Base-by-base conservation (phyloP, 2,329 filamentous ascomycete genomes). In the Penicillium sp. region DNA sequence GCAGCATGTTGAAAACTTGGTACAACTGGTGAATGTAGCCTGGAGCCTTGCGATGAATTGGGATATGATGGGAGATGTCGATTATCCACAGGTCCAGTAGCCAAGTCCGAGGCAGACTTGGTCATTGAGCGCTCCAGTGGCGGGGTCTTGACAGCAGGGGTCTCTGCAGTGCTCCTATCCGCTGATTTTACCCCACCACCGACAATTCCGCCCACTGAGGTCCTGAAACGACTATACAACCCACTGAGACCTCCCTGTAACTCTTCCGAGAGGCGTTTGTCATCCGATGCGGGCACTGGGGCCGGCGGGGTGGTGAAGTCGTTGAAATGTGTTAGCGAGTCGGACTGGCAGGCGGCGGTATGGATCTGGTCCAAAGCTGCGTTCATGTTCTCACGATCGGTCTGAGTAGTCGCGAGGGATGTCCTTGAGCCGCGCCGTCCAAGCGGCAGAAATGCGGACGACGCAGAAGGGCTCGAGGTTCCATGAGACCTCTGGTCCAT, bases 311-410 rank as follows among this genome's bases (percentile, higher is more conserved):
- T 70, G 6, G 88, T 89, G 65, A 95, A 92, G 67, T 96, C 92
- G 73, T 95, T 95, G 74, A 97, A 97, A 8, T 91, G 95, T 2
- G 93, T 97, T 44, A 97, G 79, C 31, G 85, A 84, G 57, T 88
- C 88, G 31, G 89, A 89, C 68, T 89, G 88, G 66, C 89, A 95
- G n/a, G 92, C 91, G 6, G 89, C 86, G 46, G 80, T 90, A 72
- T 96, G 93, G 61, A 96, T 96, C 64, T 89, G 86, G 72, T 95
- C 88, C 55, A 96, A 84, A 16, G 87, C 83, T 57, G 90, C 84
- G 31, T 88, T 85, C 34, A 93, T 79, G 52, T 89, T 86, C 57
- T 90, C 88, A 67, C 84, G 88, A 69, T 92, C 88, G 38, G 84
- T 74, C 45, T 81, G 79, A 2, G 79, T 73, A 23, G 76, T 53